A percentile compares a stretch with the other conserved stretches of the same genome.
Evolutionary conservation across 225 moss, liverwort and hornwort species (phyloP).

Genomic region (Sphagnum tenellum): DNA sequence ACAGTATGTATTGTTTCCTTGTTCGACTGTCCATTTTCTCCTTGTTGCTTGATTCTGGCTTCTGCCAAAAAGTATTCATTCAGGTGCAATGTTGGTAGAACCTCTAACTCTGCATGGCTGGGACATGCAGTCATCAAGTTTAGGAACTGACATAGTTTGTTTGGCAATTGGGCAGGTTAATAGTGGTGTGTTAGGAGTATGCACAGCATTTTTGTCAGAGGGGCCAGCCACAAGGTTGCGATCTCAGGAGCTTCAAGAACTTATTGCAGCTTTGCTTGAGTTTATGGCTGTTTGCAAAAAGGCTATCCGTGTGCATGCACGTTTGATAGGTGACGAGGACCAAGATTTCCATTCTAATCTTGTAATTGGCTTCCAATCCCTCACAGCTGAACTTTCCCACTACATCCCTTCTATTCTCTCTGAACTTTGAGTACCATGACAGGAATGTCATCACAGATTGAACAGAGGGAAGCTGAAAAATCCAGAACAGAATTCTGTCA

Average conservation of each 20-base stretch:
- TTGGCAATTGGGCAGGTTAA: slow-evolving; percentile 54
- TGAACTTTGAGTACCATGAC: slow-evolving; percentile 46
- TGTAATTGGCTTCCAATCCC: slow-evolving; percentile 92
- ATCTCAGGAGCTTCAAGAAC: slow-evolving; percentile 95
- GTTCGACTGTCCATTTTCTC: no score
- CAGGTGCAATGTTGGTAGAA: no score
- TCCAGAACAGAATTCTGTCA: no score
- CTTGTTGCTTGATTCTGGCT: no score
- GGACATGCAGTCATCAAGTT: no score
- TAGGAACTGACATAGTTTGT: background rate
- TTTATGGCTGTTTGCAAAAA: slow-evolving; percentile 99
- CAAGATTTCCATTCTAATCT: slow-evolving; percentile 97
- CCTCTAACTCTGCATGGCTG: no score
- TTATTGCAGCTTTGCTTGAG: slow-evolving; percentile 85
- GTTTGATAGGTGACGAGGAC: slow-evolving; percentile 89
- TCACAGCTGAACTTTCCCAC: slow-evolving; percentile 90
- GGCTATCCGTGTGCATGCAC: slow-evolving; percentile 83
- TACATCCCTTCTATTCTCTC: slow-evolving; percentile 94
- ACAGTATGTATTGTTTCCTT: no score
- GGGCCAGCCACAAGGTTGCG: slow-evolving; percentile 74
- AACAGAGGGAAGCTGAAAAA: no score
- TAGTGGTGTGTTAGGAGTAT: slow-evolving; percentile 91
- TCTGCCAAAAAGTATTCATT: no score
- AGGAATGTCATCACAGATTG: no score
- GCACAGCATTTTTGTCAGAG: slow-evolving; percentile 92